A percentile compares a stretch with the other conserved stretches of the same genome.
These are phyloP conservation scores for Aspergillus glaucus DNA, from an alignment of 2,329 filamentous ascomycete genomes.

Conservation along the genomic window DNA sequence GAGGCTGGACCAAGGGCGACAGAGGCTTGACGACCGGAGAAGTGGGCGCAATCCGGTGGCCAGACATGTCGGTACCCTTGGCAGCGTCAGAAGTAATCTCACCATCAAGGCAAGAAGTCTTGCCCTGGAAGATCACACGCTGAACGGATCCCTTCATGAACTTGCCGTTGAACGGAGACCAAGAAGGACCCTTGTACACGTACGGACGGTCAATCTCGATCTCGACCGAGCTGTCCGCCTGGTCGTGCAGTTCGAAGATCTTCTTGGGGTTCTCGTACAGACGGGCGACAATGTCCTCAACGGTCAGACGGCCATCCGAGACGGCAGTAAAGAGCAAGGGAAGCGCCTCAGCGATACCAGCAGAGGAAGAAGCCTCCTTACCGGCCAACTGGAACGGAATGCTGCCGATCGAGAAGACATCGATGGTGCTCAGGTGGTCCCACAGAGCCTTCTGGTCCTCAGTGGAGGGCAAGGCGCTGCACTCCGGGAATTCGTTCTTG, in stretches of 20 bases:
- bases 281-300: constrained; percentile 65
- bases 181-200: constrained; percentile 49
- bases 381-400: constrained; percentile 68
- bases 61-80: constrained; percentile 69
- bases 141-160: constrained; percentile 64
- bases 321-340: constrained; percentile 72
- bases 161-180: constrained; percentile 68
- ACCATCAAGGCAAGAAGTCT: constrained; percentile 69
- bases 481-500: constrained; percentile 63
- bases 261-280: constrained; percentile 73
- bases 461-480: constrained; percentile 57
- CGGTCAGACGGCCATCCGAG: constrained; percentile 62
- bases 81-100: constrained; percentile 51
- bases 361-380: constrained; percentile 51
- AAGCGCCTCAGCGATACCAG: constrained; percentile 66
- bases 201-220: constrained; percentile 69
- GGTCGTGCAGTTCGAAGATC: constrained; percentile 78
- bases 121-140: constrained; percentile 67
- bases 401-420: constrained; percentile 73
- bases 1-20: constrained; percentile 36
- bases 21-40: constrained; percentile 53
- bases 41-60: constrained; percentile 47
- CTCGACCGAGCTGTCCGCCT: constrained; percentile 66
- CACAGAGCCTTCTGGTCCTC: constrained; percentile 68
- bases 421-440: constrained; percentile 66